Evolutionary conservation across 306 rosid species (phyloP).

Genomic region (Cercis canadensis): DNA sequence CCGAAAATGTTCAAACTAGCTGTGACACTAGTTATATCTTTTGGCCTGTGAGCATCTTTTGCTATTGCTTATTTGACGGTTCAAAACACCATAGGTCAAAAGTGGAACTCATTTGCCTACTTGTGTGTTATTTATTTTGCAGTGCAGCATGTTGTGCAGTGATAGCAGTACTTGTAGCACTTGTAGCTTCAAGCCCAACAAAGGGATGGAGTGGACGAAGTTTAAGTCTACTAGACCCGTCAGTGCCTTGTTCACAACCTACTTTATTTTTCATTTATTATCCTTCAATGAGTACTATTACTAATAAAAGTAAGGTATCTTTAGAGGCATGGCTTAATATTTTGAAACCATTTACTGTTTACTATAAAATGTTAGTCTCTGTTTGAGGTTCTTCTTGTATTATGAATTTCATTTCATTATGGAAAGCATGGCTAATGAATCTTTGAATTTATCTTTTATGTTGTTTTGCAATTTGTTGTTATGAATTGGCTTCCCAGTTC

Average conservation of each 20-base stretch:
- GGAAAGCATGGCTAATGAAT: conserved; percentile 10
- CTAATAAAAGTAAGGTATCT: conserved; percentile 10
- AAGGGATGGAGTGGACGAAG: conserved; percentile 99
- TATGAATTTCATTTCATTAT: conserved; percentile 24
- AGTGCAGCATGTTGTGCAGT: conserved; percentile 78
- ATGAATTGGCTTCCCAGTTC: conserved; percentile 21
- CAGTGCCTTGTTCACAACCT: conserved; percentile 46
- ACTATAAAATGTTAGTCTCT: background rate
- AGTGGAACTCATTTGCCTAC: conserved; percentile 32
- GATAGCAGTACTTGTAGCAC: conserved; percentile 82
- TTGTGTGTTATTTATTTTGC: conserved; percentile 48
- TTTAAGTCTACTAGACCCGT: conserved; percentile 97
- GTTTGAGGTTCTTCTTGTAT: conserved; percentile 36
- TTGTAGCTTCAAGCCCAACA: conserved; percentile 98
- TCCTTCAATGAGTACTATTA: conserved; percentile 15
- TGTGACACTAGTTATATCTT: conserved; percentile 75
- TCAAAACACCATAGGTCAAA: conserved; percentile 27
- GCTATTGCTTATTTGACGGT: conserved; percentile 31
- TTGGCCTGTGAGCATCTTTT: conserved; percentile 78
- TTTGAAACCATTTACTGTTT: background rate
- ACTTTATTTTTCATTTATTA: conserved; percentile 28
- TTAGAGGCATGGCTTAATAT: background rate
- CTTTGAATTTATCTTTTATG: conserved; percentile 14
- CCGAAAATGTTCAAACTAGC: conserved; percentile 96
- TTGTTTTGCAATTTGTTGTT: conserved; percentile 13